Conservation (phyloP, 2,329 filamentous ascomycete species). For the Zymoseptoria tritici region DNA sequence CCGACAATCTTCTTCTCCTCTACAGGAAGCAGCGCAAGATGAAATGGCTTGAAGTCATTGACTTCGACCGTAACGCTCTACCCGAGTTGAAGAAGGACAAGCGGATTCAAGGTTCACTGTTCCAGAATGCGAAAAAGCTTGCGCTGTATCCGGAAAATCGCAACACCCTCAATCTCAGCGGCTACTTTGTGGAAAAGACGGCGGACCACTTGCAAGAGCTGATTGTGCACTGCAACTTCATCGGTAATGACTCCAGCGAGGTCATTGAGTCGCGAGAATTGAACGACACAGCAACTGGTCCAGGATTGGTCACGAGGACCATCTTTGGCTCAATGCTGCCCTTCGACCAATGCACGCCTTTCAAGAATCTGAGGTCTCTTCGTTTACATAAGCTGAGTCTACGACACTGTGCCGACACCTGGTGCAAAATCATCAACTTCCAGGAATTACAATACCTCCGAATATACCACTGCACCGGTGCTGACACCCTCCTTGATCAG, state of each 20-base stretch:
- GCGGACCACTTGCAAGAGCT: slow-evolving; percentile 38
- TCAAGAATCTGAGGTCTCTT: slow-evolving; percentile 37
- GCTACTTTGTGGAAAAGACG: slow-evolving; percentile 37
- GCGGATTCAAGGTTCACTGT: slow-evolving; percentile 33
- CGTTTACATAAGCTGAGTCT: slow-evolving; percentile 40
- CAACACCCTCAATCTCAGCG: slow-evolving; percentile 38
- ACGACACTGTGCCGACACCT: slow-evolving; percentile 42
- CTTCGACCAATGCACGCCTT: slow-evolving; percentile 40
- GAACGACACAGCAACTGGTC: slow-evolving; percentile 41
- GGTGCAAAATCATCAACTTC: slow-evolving; percentile 43
- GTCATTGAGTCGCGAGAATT: slow-evolving; percentile 32
- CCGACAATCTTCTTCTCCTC: slow-evolving; percentile 41
- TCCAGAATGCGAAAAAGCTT: slow-evolving; percentile 37
- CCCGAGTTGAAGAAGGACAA: slow-evolving; percentile 37
- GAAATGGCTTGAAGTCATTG: slow-evolving; percentile 43
- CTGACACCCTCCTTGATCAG: slow-evolving; percentile 41
- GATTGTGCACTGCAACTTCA: slow-evolving; percentile 42
- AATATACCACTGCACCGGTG: slow-evolving; percentile 39
- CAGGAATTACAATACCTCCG: slow-evolving; percentile 36
- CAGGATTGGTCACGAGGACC: slow-evolving; percentile 39
- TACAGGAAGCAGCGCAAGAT: slow-evolving; percentile 43
- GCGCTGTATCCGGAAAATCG: slow-evolving; percentile 42
- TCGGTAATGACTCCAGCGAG: slow-evolving; percentile 26
- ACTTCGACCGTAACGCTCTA: slow-evolving; percentile 37
- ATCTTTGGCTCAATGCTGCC: slow-evolving; percentile 43